phyloP scores from a whole-genome alignment of 208 protist genomes.

The Phytomonas francai region DNA sequence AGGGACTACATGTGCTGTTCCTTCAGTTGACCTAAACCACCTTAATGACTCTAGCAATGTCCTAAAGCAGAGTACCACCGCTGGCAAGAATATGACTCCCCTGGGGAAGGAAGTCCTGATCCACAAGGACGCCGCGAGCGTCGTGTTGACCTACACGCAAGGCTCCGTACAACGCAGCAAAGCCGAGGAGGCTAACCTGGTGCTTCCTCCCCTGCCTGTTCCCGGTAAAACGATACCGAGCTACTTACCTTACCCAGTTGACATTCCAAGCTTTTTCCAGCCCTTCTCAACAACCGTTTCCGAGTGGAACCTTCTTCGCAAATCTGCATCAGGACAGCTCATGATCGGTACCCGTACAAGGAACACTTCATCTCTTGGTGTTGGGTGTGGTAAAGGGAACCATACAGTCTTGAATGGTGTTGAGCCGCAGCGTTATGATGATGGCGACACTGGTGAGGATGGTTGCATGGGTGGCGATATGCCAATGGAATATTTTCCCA shows the following conservation, averaged over 20 bases:
- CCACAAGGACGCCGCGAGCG: conserved; percentile 39
- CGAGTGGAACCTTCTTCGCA: conserved; percentile 81
- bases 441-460: not conserved
- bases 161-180: conserved; percentile 42
- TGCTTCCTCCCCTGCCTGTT: conserved; percentile 40
- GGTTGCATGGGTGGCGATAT: not conserved
- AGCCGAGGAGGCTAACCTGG: conserved; percentile 51
- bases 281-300: conserved; percentile 56
- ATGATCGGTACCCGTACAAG: conserved; percentile 16
- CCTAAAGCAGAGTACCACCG: conserved; percentile 58
- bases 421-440: conserved; percentile 4
- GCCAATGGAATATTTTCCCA: conserved; percentile 6
- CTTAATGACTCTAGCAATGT: conserved; percentile 11
- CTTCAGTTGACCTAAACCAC: conserved; percentile 1
- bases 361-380: conserved; percentile 3
- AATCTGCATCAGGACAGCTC: conserved; percentile 47
- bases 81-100: conserved; percentile 55
- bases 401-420: conserved; percentile 10
- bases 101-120: conserved; percentile 72
- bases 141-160: conserved; percentile 57
- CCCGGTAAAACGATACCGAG: conserved; percentile 54
- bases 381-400: not conserved
- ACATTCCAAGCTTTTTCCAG: conserved; percentile 63
- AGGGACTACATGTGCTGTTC: not conserved
- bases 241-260: conserved; percentile 58